Evolutionary conservation across 768 basidiomycete species (phyloP).

Genomic region (Coprinopsis marcescibilis): DNA sequence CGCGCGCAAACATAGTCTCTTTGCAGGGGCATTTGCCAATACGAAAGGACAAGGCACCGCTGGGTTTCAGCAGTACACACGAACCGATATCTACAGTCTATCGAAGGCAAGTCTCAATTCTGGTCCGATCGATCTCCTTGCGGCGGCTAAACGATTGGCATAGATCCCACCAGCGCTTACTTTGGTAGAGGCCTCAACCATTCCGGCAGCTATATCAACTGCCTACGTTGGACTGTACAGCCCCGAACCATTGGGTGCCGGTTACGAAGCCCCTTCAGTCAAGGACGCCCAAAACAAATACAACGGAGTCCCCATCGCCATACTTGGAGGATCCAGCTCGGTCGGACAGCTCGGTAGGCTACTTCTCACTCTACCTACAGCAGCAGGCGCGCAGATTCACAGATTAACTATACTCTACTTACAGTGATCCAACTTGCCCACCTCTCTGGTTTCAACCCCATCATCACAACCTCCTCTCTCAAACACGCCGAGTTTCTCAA

Average conservation of each 20-base stretch:
- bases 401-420: background rate
- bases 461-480: constrained; percentile 33
- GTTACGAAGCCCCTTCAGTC: constrained; percentile 21
- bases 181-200: constrained; percentile 34
- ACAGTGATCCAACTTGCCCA: constrained; percentile 33
- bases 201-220: constrained; percentile 34
- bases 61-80: constrained; percentile 37
- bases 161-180: constrained; percentile 32
- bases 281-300: constrained; percentile 22
- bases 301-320: constrained; percentile 23
- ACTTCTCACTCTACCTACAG: background rate
- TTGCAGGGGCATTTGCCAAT: constrained; percentile 30
- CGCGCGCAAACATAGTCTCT: constrained; percentile 26
- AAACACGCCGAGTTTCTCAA: constrained; percentile 25
- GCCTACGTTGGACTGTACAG: constrained; percentile 32
- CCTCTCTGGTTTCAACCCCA: constrained; percentile 32
- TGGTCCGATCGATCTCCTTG: background rate
- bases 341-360: constrained; percentile 24
- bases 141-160: background rate
- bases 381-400: too few species aligned
- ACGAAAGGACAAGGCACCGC: constrained; percentile 27
- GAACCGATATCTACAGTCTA: constrained; percentile 29
- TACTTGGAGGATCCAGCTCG: constrained; percentile 24
- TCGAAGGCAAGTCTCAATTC: constrained; percentile 26
- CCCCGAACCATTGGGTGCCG: constrained; percentile 17